Percentiles rank a stretch among this genome's conserved stretches.
These are phyloP conservation scores for Diaporthe nobilis DNA, from an alignment of 2,329 filamentous ascomycete species.

Conservation along the genomic window DNA sequence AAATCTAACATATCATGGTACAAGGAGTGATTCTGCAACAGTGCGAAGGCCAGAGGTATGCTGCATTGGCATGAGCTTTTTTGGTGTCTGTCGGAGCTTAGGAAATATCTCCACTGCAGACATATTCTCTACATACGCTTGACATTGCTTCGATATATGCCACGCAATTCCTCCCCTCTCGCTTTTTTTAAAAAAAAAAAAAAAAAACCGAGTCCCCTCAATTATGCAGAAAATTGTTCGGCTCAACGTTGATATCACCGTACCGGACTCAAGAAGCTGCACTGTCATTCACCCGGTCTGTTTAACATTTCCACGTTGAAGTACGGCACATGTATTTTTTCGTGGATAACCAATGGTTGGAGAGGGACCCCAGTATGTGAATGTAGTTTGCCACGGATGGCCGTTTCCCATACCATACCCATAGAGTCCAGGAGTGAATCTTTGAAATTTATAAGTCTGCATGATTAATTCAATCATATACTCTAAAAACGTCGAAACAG, in stretches of 20 bases:
- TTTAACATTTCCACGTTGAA: background rate
- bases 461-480: too few species aligned
- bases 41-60: background rate
- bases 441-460: background rate
- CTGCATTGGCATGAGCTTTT: too few species aligned
- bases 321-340: background rate
- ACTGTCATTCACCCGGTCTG: background rate
- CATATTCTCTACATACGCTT: background rate
- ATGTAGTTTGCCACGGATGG: too few species aligned
- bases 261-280: background rate
- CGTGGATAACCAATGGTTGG: accelerated
- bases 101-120: background rate
- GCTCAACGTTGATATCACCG: background rate
- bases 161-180: background rate
- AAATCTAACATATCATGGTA: too few species aligned
- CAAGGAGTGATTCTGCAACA: background rate
- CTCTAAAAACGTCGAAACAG: too few species aligned
- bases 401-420: background rate
- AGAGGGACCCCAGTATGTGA: too few species aligned
- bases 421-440: background rate
- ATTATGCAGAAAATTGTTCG: background rate
- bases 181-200: too few species aligned
- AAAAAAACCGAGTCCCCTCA: background rate
- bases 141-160: background rate
- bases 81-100: background rate